Percentiles rank a stretch among this genome's conserved stretches.
Evolutionary conservation across 345 rosid species (phyloP).

Genomic region (Euphorbia peplus): DNA sequence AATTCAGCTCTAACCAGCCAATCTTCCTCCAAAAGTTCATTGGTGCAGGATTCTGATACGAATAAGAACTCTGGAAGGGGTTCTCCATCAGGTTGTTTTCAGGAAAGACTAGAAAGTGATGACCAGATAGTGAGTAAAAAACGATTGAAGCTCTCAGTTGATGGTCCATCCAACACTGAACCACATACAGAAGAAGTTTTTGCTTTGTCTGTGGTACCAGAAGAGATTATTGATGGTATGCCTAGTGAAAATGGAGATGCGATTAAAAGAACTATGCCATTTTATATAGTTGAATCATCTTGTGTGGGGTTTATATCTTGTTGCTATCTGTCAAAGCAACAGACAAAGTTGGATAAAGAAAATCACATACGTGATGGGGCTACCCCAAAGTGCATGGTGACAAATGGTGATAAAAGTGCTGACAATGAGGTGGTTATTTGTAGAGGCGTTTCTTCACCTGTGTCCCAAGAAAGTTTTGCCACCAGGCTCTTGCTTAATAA

Average conservation of each 20-base stretch:
- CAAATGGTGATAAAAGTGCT: slow-evolving; percentile 22
- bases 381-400: slow-evolving; percentile 26
- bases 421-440: slow-evolving; percentile 39
- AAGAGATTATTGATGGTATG: slow-evolving; percentile 14
- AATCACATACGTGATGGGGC: slow-evolving; percentile 27
- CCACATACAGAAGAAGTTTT: slow-evolving; percentile 22
- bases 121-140: slow-evolving; percentile 36
- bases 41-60: slow-evolving; percentile 29
- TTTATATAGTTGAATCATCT: slow-evolving; percentile 62
- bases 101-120: slow-evolving; percentile 38
- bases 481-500: slow-evolving; percentile 38
- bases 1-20: slow-evolving; percentile 58
- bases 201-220: slow-evolving; percentile 12
- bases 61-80: slow-evolving; percentile 28
- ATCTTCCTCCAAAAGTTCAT: slow-evolving; percentile 34
- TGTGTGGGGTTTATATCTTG: slow-evolving; percentile 51
- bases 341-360: slow-evolving; percentile 26
- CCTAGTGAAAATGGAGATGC: slow-evolving; percentile 26
- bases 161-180: slow-evolving; percentile 24
- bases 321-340: slow-evolving; percentile 50
- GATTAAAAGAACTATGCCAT: slow-evolving; percentile 30
- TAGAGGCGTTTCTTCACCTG: slow-evolving; percentile 60
- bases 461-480: slow-evolving; percentile 73
- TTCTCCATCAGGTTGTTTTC: slow-evolving; percentile 29
- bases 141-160: slow-evolving; percentile 46